Evolutionary conservation across 2,329 filamentous ascomycete species (phyloP).

Genomic region (Lasiodiplodia sp.): DNA sequence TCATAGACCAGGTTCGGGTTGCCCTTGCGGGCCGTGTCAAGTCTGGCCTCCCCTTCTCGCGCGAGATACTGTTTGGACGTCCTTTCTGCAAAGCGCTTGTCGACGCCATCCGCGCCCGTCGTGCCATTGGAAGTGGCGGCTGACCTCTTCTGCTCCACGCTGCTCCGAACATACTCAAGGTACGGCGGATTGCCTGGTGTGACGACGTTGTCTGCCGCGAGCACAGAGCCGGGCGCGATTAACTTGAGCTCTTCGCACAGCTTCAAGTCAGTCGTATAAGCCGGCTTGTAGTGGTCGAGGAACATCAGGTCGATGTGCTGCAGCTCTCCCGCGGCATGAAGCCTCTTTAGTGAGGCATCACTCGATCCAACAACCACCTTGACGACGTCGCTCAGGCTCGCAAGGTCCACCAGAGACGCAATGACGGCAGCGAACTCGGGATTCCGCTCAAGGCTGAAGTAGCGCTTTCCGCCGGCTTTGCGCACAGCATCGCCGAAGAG

Average conservation of each 20-base stretch:
- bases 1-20: constrained; percentile 73
- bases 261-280: constrained; percentile 77
- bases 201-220: constrained; percentile 76
- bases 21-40: constrained; percentile 54
- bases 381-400: constrained; percentile 74
- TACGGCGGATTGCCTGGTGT: constrained; percentile 76
- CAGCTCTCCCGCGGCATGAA: constrained; percentile 63
- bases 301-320: constrained; percentile 75
- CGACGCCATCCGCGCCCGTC: constrained; percentile 41
- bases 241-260: constrained; percentile 75
- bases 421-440: constrained; percentile 77
- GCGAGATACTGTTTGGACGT: constrained; percentile 58
- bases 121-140: constrained; percentile 45
- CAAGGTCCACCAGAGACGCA: constrained; percentile 72
- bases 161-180: constrained; percentile 72
- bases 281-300: constrained; percentile 81
- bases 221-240: constrained; percentile 66
- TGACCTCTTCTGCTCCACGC: constrained; percentile 66
- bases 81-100: constrained; percentile 52
- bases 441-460: constrained; percentile 76
- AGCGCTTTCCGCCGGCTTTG: constrained; percentile 68
- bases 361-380: constrained; percentile 74
- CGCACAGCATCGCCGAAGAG: constrained; percentile 74
- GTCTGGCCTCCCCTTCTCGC: constrained; percentile 55
- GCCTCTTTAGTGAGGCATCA: constrained; percentile 67